Conservation (phyloP, 345 rosid species). For the Syzygium jambos region DNA sequence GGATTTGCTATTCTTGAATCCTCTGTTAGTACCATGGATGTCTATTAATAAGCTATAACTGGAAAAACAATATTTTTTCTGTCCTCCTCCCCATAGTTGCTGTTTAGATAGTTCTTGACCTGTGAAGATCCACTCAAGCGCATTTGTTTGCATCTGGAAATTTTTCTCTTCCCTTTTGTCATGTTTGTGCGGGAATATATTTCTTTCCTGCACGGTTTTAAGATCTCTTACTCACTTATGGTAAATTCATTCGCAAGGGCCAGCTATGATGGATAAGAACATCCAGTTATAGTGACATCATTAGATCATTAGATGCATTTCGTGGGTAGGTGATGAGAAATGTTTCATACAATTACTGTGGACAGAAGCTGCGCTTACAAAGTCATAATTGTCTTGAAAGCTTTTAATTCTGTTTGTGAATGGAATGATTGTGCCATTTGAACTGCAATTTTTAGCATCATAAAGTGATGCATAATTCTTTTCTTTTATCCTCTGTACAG, state of each 20-base stretch:
- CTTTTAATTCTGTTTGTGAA: background rate
- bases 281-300: background rate
- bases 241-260: background rate
- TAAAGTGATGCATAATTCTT: background rate
- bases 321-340: background rate
- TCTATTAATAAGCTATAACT: background rate
- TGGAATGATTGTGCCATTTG: background rate
- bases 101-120: background rate
- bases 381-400: background rate
- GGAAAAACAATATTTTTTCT: background rate
- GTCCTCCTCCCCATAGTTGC: background rate
- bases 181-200: background rate
- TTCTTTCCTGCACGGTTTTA: background rate
- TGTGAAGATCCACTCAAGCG: background rate
- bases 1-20: background rate
- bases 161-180: background rate
- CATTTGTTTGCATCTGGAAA: background rate
- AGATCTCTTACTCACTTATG: background rate
- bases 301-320: background rate
- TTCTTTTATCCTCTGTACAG: conserved; percentile 33
- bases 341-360: background rate
- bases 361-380: background rate
- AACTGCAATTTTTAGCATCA: background rate
- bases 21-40: background rate
- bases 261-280: background rate